phyloP scores from a whole-genome alignment of 1,284 basidiomycete genomes.

The Ustilago crameri region DNA sequence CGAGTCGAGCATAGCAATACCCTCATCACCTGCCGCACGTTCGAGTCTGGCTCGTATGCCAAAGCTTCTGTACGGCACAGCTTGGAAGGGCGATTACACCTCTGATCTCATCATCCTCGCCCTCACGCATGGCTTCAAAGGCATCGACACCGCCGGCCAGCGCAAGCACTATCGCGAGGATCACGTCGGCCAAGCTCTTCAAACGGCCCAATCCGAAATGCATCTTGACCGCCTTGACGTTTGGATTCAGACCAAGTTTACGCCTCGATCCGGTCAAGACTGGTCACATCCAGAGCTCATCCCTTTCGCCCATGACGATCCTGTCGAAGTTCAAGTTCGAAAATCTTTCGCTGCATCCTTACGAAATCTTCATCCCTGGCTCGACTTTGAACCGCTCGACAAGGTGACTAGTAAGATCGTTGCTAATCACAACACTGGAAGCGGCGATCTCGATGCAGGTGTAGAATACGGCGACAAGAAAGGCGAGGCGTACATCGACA shows the following conservation, averaged over 20 bases:
- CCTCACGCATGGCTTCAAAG: slow-evolving; percentile 59
- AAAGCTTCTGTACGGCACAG: slow-evolving; percentile 63
- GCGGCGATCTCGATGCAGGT: slow-evolving; percentile 22
- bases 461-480: slow-evolving; percentile 35
- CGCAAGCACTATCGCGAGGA: slow-evolving; percentile 66
- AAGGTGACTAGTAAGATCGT: slow-evolving; percentile 15
- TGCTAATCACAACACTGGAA: slow-evolving; percentile 10
- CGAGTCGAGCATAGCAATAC: neutral
- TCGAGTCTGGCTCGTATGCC: slow-evolving; percentile 44
- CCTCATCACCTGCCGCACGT: slow-evolving; percentile 10
- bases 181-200: slow-evolving; percentile 59
- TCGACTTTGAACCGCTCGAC: slow-evolving; percentile 31
- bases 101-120: slow-evolving; percentile 56
- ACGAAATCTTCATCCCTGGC: slow-evolving; percentile 50
- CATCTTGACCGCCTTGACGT: slow-evolving; percentile 43
- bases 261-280: slow-evolving; percentile 59
- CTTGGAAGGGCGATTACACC: slow-evolving; percentile 62
- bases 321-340: slow-evolving; percentile 53
- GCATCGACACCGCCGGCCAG: slow-evolving; percentile 64
- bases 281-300: slow-evolving; percentile 37
- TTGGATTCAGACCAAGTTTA: slow-evolving; percentile 66
- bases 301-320: slow-evolving; percentile 48
- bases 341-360: slow-evolving; percentile 45
- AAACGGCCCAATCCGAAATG: slow-evolving; percentile 36
- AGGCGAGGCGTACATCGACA: slow-evolving; percentile 58